Percentiles rank a stretch among this genome's conserved stretches.
These are phyloP conservation scores for Neopestalotiopsis clavispora DNA, from an alignment of 2,329 filamentous ascomycete species.

Conservation along the genomic window DNA sequence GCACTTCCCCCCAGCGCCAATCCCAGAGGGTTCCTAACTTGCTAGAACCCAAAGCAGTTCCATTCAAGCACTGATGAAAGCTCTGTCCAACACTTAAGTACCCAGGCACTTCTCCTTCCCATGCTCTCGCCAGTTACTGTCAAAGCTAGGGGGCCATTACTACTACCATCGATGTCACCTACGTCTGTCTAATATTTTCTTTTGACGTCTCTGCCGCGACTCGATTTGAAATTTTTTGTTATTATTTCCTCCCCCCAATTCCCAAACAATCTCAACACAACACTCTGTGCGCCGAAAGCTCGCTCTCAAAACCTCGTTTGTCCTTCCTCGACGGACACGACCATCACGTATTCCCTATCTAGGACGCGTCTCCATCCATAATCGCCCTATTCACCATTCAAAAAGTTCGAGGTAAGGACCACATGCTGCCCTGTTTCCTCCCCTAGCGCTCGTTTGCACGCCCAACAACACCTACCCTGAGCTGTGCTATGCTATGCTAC, in stretches of 20 bases:
- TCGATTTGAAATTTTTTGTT: conserved; percentile 7
- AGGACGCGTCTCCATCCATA: conserved; percentile 8
- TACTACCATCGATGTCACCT: conserved; percentile 20
- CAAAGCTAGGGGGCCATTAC: conserved; percentile 8
- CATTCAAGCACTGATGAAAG: conserved; percentile 10
- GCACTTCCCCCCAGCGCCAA: neutral
- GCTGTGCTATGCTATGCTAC: neutral
- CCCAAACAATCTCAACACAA: neutral
- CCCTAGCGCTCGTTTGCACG: conserved; percentile 20
- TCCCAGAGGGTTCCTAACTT: neutral
- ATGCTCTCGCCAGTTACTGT: conserved; percentile 1
- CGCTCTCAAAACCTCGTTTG: neutral
- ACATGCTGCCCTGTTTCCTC: conserved; percentile 22
- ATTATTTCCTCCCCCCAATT: neutral
- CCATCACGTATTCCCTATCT: neutral
- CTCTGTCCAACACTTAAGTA: conserved; percentile 21
- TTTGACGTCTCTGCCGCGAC: conserved; percentile 17
- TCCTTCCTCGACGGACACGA: conserved; percentile 1
- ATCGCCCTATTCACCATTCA: conserved; percentile 11
- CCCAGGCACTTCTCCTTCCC: conserved; percentile 16
- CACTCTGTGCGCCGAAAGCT: neutral
- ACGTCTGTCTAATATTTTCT: conserved; percentile 20
- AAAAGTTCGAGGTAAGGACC: conserved; percentile 20
- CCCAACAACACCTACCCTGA: neutral
- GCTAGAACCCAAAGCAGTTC: neutral